phyloP scores from a whole-genome alignment of 1,284 basidiomycete species.

The Coniophora puteana region DNA sequence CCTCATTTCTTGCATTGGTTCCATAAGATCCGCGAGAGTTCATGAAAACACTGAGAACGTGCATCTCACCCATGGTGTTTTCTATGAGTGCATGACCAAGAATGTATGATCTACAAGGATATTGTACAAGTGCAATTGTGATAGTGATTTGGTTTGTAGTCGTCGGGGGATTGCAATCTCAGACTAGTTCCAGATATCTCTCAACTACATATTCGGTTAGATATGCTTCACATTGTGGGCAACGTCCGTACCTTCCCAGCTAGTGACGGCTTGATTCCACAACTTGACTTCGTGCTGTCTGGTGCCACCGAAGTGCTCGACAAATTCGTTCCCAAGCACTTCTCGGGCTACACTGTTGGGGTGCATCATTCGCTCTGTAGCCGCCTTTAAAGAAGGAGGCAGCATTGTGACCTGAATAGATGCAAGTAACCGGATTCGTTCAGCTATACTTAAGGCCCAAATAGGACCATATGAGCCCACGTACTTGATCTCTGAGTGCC shows the following conservation, averaged over 20 bases:
- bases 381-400: constrained; percentile 74
- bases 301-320: constrained; percentile 92
- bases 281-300: constrained; percentile 84
- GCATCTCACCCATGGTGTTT: neutral
- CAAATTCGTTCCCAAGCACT: constrained; percentile 84
- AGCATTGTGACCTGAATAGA: constrained; percentile 76
- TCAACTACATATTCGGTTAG: constrained; percentile 52
- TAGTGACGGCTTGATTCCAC: constrained; percentile 89
- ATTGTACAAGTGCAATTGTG: too few species aligned
- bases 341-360: constrained; percentile 80
- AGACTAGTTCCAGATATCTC: constrained; percentile 81
- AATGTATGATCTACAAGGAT: too few species aligned
- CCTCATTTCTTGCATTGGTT: constrained; percentile 57
- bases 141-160: too few species aligned
- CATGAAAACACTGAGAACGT: constrained; percentile 38
- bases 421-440: too few species aligned
- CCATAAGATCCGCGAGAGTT: constrained; percentile 22
- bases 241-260: constrained; percentile 79
- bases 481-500: constrained; percentile 47
- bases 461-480: constrained; percentile 4
- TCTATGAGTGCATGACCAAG: neutral
- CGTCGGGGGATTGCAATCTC: too few species aligned
- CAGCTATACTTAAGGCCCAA: constrained; percentile 1
- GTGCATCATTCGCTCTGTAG: constrained; percentile 78
- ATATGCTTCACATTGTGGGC: neutral